phyloP scores from a whole-genome alignment of 495 filamentous ascomycete genomes.

The Chaetomium tenue region DNA sequence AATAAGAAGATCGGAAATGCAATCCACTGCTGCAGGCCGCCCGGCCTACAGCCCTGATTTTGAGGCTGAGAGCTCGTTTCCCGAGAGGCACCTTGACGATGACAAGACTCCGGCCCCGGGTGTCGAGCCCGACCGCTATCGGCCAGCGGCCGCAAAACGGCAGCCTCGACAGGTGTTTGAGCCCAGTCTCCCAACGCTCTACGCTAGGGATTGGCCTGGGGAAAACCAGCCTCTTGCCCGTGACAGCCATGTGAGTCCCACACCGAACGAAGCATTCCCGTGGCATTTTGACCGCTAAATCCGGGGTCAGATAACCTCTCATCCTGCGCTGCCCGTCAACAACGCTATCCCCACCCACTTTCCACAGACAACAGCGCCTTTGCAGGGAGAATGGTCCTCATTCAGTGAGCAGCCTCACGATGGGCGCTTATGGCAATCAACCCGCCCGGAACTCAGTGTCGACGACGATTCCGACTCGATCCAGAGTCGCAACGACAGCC shows the following conservation, averaged over 20 bases:
- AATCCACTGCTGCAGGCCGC: constrained; percentile 16
- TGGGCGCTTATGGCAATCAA: constrained; percentile 20
- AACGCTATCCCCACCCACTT: constrained; percentile 11
- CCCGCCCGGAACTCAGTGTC: constrained; percentile 8
- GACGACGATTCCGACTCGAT: constrained; percentile 35
- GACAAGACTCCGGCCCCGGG: constrained; percentile 10
- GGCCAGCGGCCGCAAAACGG: constrained; percentile 7
- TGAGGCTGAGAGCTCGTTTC: constrained; percentile 30
- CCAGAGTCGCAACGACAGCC: constrained; percentile 24
- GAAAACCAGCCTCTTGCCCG: constrained; percentile 3
- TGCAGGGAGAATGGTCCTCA: constrained; percentile 25
- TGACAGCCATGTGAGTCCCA: constrained; percentile 11
- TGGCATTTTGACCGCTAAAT: background rate
- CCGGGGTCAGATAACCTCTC: constrained; percentile 1
- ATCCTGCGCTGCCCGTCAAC: background rate
- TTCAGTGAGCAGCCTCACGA: constrained; percentile 12
- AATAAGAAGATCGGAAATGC: constrained; percentile 23
- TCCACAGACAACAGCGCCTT: constrained; percentile 1
- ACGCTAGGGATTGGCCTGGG: constrained; percentile 12
- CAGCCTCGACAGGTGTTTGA: constrained; percentile 5
- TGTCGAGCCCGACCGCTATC: constrained; percentile 12
- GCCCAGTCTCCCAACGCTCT: background rate
- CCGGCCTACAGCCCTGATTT: constrained; percentile 18
- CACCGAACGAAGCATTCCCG: too few species aligned
- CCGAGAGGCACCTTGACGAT: constrained; percentile 29